Conservation (phyloP, 2,329 filamentous ascomycete species). For the Dactylonectria macrodidyma region DNA sequence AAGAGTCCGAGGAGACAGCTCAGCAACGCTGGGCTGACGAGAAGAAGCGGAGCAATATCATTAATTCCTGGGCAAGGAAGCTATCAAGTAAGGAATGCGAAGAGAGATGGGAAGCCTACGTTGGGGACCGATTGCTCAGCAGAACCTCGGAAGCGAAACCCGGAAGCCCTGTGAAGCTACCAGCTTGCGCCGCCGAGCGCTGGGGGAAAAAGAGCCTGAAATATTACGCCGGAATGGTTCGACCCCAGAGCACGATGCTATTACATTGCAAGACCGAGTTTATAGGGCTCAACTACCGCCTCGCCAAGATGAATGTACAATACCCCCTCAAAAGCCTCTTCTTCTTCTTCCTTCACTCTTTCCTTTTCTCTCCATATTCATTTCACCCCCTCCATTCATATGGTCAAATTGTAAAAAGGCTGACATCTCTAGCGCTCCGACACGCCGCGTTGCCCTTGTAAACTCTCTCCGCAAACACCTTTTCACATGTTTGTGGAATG, state of each 20-base stretch:
- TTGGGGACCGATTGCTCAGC: neutral
- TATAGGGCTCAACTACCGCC: conserved; percentile 21
- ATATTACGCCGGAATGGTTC: conserved; percentile 8
- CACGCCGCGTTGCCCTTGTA: no score
- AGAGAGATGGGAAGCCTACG: neutral
- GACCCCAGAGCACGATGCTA: conserved; percentile 26
- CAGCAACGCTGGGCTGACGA: neutral
- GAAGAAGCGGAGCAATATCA: neutral
- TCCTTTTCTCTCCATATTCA: no score
- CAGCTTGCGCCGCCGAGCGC: neutral
- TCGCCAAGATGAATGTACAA: no score
- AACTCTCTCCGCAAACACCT: no score
- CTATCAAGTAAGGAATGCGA: no score
- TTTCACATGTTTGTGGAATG: no score
- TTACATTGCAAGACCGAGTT: conserved; percentile 29
- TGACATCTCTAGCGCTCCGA: no score
- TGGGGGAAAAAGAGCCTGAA: conserved; percentile 13
- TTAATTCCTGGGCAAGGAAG: neutral
- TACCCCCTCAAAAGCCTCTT: no score
- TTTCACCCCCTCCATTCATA: no score
- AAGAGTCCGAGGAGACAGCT: neutral
- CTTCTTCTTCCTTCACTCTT: no score
- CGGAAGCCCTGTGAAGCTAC: no score
- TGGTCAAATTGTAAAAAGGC: no score
- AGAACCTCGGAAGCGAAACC: neutral